Percentiles rank a stretch among this genome's conserved stretches.
phyloP scores from a whole-genome alignment of 2,329 filamentous ascomycete genomes.

The Aspergillus fijiensis region DNA sequence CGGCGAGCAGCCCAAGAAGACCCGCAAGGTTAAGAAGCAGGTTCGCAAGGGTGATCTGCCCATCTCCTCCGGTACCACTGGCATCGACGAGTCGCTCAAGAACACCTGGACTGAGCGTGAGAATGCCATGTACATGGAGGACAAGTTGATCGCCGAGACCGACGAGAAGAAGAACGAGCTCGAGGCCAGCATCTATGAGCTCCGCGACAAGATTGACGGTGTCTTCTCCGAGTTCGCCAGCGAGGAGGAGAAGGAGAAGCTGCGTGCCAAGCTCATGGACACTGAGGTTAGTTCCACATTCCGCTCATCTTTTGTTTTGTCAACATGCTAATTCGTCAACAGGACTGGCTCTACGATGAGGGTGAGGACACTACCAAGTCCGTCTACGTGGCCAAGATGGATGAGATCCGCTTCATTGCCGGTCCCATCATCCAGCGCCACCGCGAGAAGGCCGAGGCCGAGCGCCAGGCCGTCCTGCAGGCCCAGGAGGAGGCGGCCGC shows the following conservation, averaged over 20 bases:
- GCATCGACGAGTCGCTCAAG: constrained; percentile 70
- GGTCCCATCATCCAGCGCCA: constrained; percentile 92
- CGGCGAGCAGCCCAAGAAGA: constrained; percentile 73
- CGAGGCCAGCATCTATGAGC: constrained; percentile 94
- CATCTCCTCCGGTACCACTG: constrained; percentile 77
- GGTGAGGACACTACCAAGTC: constrained; percentile 93
- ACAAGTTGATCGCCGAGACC: constrained; percentile 96
- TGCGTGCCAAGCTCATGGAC: constrained; percentile 77
- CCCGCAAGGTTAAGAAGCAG: constrained; percentile 98
- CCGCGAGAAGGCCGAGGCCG: constrained; percentile 88
- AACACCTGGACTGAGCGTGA: constrained; percentile 75
- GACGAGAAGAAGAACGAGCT: constrained; percentile 99
- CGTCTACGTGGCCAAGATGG: constrained; percentile 90
- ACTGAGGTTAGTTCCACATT: constrained; percentile 68
- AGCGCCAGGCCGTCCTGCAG: constrained; percentile 70
- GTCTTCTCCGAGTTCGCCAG: constrained; percentile 84
- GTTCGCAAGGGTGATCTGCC: constrained; percentile 95
- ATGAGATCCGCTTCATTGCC: constrained; percentile 87
- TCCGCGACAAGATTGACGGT: constrained; percentile 92
- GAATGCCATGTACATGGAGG: constrained; percentile 89
- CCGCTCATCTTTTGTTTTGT: not conserved
- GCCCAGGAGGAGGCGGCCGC: constrained; percentile 65
- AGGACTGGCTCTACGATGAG: constrained; percentile 99
- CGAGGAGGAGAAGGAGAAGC: constrained; percentile 87
- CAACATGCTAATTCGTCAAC: constrained; percentile 16